Evolutionary conservation across 768 basidiomycete genomes (phyloP), one percentile per base, ranked within the genome.

Genomic region (Exsudoporus frostii): DNA sequence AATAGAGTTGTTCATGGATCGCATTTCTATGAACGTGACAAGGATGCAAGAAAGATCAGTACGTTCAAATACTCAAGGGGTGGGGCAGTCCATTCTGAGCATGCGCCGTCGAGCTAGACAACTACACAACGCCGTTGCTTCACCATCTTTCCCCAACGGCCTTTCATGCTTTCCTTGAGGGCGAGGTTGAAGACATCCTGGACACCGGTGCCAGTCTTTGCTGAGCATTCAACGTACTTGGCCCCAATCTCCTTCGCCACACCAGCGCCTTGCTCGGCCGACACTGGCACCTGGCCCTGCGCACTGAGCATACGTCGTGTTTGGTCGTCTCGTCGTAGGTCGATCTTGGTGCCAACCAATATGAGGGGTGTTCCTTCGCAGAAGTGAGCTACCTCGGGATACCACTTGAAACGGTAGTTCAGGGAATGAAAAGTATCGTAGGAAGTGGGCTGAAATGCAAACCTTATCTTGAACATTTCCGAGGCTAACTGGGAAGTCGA

Each of bases 231-330:
- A 56, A 87, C 78, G 68, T 98, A 99, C 68, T 84, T 81, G 17
- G 94, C 94, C 24, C 94, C 93, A 47, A 99, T 98, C 64, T 95
- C 91, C 64, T 84, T 84, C 24, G 96, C 96, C 24, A 96, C 88
- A n/a, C 74, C 75, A 4, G 76, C 79, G 1, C 96, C 97, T 64
- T 93, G 92, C 57, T 89, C 87, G 4, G 88, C 68, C 1, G 89
- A 83, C 57, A 99, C 82, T 6, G 97, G 90, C 20, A 76, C 73
- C 58, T 84, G 85, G 7, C 91, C 96, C 63, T 98, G 96, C 1
- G 97, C 95, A 40, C 82, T 80, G 59, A 98, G 79, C 85, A 94
- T 89, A 22, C 88, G 80, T 50, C 85, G 75, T n/a, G 92, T 92
- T 59, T 88, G 83, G 24, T 90, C 85, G 73, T 98, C 93, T 48